A percentile compares a stretch with the other conserved stretches of the same genome.
These are phyloP conservation scores for Phytopythium vexans DNA, from an alignment of 352 stramenopile species.

Conservation along the genomic window DNA sequence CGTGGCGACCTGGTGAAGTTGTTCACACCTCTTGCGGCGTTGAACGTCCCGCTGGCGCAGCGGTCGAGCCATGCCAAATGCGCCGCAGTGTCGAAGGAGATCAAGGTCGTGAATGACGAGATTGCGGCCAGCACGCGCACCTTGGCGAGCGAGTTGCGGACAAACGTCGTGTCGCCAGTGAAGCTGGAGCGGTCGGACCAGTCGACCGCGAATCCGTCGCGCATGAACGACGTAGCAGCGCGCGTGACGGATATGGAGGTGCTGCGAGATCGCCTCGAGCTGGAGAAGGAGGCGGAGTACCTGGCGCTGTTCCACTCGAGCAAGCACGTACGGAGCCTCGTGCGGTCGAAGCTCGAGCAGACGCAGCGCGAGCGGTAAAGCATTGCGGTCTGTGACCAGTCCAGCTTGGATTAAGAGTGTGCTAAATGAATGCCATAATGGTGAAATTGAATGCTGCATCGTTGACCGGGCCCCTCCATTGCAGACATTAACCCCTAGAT, in stretches of 20 bases:
- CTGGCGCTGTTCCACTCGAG: background rate
- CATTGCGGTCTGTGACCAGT: too few species aligned
- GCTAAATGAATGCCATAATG: too few species aligned
- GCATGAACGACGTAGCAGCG: background rate
- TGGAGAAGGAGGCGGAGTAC: slow-evolving; percentile 2
- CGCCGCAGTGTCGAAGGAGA: slow-evolving; percentile 4
- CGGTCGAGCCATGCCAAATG: slow-evolving; percentile 10
- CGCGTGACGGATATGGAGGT: too few species aligned
- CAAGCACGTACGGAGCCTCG: background rate
- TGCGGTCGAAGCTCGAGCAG: background rate
- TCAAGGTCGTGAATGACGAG: slow-evolving; percentile 2
- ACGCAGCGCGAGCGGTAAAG: too few species aligned
- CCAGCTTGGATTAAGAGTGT: too few species aligned
- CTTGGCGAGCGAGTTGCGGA: background rate
- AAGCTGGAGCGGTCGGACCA: background rate
- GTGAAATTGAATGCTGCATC: too few species aligned
- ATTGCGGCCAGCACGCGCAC: background rate
- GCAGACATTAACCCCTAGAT: too few species aligned
- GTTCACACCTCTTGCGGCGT: slow-evolving; percentile 3
- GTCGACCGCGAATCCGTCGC: too few species aligned
- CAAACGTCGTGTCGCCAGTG: background rate
- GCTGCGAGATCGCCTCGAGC: background rate
- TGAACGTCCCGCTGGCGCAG: slow-evolving; percentile 6
- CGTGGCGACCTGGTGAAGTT: background rate
- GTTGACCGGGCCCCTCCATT: too few species aligned